Percentiles rank a stretch among this genome's conserved stretches.
These are phyloP conservation scores for Talaromyces sp. DNA, from an alignment of 2,329 filamentous ascomycete genomes.

Conservation along the genomic window DNA sequence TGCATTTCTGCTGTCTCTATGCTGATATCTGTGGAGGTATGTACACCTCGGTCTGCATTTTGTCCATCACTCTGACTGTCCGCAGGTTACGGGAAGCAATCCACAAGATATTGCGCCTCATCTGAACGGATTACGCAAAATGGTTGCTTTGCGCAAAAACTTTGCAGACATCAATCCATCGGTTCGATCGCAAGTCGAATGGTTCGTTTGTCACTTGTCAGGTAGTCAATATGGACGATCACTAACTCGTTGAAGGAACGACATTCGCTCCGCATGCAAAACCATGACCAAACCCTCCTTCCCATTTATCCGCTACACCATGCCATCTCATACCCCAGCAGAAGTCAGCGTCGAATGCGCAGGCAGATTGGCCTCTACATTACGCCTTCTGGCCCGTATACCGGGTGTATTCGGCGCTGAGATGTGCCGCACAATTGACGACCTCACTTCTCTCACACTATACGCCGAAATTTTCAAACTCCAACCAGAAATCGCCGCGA, in stretches of 20 bases:
- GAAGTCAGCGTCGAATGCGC: constrained; percentile 22
- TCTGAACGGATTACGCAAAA: constrained; percentile 38
- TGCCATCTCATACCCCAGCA: constrained; percentile 27
- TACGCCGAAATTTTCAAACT: constrained; percentile 38
- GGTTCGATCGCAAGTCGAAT: constrained; percentile 40
- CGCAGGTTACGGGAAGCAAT: constrained; percentile 38
- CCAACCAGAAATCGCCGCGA: constrained; percentile 24
- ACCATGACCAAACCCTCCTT: constrained; percentile 38
- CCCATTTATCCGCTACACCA: constrained; percentile 34
- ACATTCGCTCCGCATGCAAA: constrained; percentile 41
- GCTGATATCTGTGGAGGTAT: constrained; percentile 39
- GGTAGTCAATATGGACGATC: neutral
- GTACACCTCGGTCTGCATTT: constrained; percentile 1
- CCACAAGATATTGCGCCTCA: constrained; percentile 40
- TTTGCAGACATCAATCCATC: constrained; percentile 37
- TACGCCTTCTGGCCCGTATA: constrained; percentile 31
- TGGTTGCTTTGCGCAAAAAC: constrained; percentile 36
- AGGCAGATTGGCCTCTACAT: constrained; percentile 31
- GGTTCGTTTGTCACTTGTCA: constrained; percentile 24
- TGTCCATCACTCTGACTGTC: neutral
- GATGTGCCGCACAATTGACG: constrained; percentile 33
- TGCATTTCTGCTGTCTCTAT: constrained; percentile 39
- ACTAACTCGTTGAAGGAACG: constrained; percentile 29
- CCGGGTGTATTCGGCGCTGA: constrained; percentile 33
- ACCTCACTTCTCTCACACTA: constrained; percentile 35